phyloP scores from a whole-genome alignment of 2,329 filamentous ascomycete genomes.

The Monosporascus ibericus region DNA sequence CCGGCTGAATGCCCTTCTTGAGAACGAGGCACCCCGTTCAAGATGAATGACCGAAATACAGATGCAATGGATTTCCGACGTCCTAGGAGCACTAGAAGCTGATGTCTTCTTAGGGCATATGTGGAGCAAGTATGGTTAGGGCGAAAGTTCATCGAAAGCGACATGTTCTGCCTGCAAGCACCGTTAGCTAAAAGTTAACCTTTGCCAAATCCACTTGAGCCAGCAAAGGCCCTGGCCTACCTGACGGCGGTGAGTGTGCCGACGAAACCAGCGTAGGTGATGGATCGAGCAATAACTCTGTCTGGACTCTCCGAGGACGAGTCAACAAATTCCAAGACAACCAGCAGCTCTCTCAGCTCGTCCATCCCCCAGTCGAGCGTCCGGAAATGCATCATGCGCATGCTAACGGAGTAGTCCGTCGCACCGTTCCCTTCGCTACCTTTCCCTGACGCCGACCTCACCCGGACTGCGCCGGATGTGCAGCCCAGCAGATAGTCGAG shows the following conservation, averaged over 20 bases:
- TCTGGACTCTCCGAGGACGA: slow-evolving; percentile 18
- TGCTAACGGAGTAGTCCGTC: neutral
- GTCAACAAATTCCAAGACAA: slow-evolving; percentile 44
- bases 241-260: slow-evolving; percentile 45
- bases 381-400: slow-evolving; percentile 46
- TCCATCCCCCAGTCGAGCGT: slow-evolving; percentile 53
- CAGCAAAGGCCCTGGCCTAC: slow-evolving; percentile 16
- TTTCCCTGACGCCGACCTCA: slow-evolving; percentile 35
- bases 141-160: slow-evolving; percentile 45
- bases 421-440: slow-evolving; percentile 4
- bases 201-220: neutral
- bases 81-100: slow-evolving; percentile 48
- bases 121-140: slow-evolving; percentile 37
- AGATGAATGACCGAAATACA: slow-evolving; percentile 33
- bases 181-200: neutral
- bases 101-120: slow-evolving; percentile 38
- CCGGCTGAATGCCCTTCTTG: neutral
- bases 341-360: slow-evolving; percentile 39
- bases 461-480: slow-evolving; percentile 41
- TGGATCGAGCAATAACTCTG: slow-evolving; percentile 36
- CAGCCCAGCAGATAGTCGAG: slow-evolving; percentile 61
- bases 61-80: slow-evolving; percentile 47
- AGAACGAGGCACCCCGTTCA: slow-evolving; percentile 1
- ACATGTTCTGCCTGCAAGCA: slow-evolving; percentile 30
- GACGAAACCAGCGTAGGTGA: slow-evolving; percentile 47